Evolutionary conservation across 2,329 filamentous ascomycete genomes (phyloP), one percentile per base, ranked within the genome.

Genomic region (Penicillium sp.): DNA sequence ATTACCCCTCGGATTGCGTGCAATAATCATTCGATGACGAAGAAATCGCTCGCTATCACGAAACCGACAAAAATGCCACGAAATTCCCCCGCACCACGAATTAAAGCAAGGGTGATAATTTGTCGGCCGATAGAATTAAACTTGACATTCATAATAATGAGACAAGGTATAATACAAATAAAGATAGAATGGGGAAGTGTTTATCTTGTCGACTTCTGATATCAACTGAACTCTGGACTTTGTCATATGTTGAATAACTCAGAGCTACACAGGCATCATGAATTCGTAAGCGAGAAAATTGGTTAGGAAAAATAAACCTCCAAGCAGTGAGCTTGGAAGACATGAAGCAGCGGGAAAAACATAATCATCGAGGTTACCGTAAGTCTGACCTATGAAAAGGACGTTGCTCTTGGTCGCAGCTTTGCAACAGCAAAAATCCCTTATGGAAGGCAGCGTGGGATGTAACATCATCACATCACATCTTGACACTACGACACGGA

Each of bases 381-480:
- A 0, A 81, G 78, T 0, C 82, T 79, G 0, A 83, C 80, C 0
- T 82, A 82, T 49, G 81, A 83, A 20, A 73, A 79, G 45, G 79
- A 81, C 4, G 83, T 82, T 45, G 80, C 82, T 48, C 74, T 82
- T 8, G 81, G 81, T 1, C 73, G 81, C 2, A 78, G 79, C 2
- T 81, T 84, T 51, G 81, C 81, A 1, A 81, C 79, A 0, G 70
- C 83, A 2, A 81, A 83, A 9, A 8, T 4, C 54, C 80, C 67
- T 83, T 6, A 80, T 75, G 44, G 69, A 74, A 31, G 80, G 81
- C 0, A 74, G 81, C 1, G 75, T 81, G 1, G 82, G 75, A 0
- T 81, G 79, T 79, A 82, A 82, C 48, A 78, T 81, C 29, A 79
- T 81, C 0, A 82, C 79, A 0, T 75, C 70, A 12, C 80, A 80